These are phyloP conservation scores for Nitzschia palea DNA, from an alignment of 108 stramenopile species.

Conservation along the genomic window DNA sequence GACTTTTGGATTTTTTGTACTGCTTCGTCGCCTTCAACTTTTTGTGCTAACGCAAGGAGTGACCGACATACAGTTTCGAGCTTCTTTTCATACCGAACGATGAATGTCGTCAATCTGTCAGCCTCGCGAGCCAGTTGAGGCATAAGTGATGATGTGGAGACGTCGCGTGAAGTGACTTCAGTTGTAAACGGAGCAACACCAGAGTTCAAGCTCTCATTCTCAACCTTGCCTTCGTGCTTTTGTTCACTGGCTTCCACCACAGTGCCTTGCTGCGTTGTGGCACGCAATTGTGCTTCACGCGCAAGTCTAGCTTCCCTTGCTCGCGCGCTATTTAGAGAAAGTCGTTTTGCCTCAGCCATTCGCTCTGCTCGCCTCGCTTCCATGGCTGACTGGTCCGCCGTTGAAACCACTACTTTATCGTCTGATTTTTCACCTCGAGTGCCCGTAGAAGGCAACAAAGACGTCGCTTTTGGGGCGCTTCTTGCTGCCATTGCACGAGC, in stretches of 20 bases:
- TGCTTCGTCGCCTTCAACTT: constrained; percentile 3
- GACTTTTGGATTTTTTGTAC: constrained; percentile 1
- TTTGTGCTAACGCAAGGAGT: constrained; percentile 18
- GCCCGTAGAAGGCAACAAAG: not conserved
- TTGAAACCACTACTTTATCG: not conserved
- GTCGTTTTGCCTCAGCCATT: constrained; percentile 6
- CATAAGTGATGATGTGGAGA: constrained; percentile 2
- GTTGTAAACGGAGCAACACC: not conserved
- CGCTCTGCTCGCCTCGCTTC: constrained; percentile 1
- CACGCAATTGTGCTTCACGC: constrained; percentile 11
- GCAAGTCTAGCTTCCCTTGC: constrained; percentile 13
- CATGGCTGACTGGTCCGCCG: not conserved
- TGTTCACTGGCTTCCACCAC: no score
- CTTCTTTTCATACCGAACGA: constrained; percentile 32
- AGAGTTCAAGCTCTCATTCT: not conserved
- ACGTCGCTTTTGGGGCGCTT: not conserved
- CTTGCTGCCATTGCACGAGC: constrained; percentile 15
- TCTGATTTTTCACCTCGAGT: not conserved
- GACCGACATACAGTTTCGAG: constrained; percentile 35
- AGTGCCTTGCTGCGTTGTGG: not conserved
- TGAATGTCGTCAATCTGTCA: constrained; percentile 28
- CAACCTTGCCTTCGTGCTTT: no score
- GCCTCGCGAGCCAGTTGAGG: constrained; percentile 27
- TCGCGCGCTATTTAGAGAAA: constrained; percentile 7
- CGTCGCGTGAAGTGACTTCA: not conserved